A percentile compares a stretch with the other conserved stretches of the same genome.
Evolutionary conservation across 257 asterid species (phyloP).

Genomic region (Voacanga thouarsii): DNA sequence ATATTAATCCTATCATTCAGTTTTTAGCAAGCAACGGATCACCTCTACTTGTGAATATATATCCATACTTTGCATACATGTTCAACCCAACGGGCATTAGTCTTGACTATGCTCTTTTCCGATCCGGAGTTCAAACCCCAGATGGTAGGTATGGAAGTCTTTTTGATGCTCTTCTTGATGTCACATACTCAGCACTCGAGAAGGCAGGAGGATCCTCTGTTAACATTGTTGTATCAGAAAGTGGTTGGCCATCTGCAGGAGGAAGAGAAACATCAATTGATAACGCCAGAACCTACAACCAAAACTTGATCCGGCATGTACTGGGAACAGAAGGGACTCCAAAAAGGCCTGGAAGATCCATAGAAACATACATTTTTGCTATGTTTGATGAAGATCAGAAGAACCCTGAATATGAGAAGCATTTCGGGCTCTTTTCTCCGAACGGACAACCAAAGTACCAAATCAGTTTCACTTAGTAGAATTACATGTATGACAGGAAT

Average conservation of each 20-base stretch:
- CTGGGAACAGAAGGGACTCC: constrained; percentile 25
- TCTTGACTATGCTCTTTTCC: constrained; percentile 33
- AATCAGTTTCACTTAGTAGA: constrained; percentile 14
- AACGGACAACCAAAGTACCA: constrained; percentile 17
- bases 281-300: constrained; percentile 22
- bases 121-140: constrained; percentile 12
- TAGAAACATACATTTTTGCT: constrained; percentile 32
- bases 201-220: constrained; percentile 25
- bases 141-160: constrained; percentile 19
- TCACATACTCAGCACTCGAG: constrained; percentile 31
- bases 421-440: constrained; percentile 29
- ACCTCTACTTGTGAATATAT: constrained; percentile 25
- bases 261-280: constrained; percentile 24
- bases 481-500: not conserved
- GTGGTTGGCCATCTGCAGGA: constrained; percentile 41
- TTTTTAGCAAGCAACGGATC: constrained; percentile 22
- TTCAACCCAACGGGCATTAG: not conserved
- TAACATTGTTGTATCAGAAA: constrained; percentile 35
- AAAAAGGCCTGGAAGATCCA: constrained; percentile 21
- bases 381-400: constrained; percentile 33
- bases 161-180: constrained; percentile 33
- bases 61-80: constrained; percentile 26
- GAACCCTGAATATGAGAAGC: not conserved
- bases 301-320: constrained; percentile 1
- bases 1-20: constrained; percentile 24